These are phyloP conservation scores for Citrus maxima DNA, from an alignment of 345 rosid species.

Conservation along the genomic window DNA sequence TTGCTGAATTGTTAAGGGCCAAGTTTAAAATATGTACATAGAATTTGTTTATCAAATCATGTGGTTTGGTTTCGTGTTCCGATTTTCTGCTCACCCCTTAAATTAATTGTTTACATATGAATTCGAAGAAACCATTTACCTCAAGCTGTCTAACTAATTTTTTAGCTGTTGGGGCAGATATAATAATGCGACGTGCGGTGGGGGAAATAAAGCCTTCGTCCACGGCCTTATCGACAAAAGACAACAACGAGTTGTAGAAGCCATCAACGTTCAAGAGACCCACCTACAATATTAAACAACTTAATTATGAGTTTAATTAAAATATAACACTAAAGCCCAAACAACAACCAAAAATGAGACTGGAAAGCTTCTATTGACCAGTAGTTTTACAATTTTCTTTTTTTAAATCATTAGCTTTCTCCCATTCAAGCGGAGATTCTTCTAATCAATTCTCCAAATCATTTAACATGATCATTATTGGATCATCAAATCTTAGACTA, in stretches of 20 bases:
- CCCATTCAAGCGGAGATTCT: constrained; percentile 27
- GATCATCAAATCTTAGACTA: constrained; percentile 23
- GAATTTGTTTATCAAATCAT: too few species aligned
- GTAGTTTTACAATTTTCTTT: not conserved
- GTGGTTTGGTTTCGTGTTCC: too few species aligned
- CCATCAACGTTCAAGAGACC: constrained; percentile 96
- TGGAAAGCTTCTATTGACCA: constrained; percentile 24
- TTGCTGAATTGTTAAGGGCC: too few species aligned
- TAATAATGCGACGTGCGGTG: constrained; percentile 73
- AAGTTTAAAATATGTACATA: too few species aligned
- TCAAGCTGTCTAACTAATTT: constrained; percentile 80
- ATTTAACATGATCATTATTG: constrained; percentile 15
- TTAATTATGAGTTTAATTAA: not conserved
- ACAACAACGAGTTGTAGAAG: constrained; percentile 76
- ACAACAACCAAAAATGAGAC: not conserved
- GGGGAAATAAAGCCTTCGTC: constrained; percentile 95
- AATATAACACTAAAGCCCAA: not conserved
- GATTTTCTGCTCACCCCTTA: too few species aligned
- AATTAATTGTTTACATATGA: too few species aligned
- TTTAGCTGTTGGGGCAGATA: constrained; percentile 83
- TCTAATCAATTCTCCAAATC: constrained; percentile 10
- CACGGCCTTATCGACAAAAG: constrained; percentile 85
- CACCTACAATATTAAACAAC: constrained; percentile 45
- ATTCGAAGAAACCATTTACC: constrained; percentile 31
- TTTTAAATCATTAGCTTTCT: not conserved